phyloP scores from a whole-genome alignment of 2,329 filamentous ascomycete genomes.

The Aureobasidium vineae region DNA sequence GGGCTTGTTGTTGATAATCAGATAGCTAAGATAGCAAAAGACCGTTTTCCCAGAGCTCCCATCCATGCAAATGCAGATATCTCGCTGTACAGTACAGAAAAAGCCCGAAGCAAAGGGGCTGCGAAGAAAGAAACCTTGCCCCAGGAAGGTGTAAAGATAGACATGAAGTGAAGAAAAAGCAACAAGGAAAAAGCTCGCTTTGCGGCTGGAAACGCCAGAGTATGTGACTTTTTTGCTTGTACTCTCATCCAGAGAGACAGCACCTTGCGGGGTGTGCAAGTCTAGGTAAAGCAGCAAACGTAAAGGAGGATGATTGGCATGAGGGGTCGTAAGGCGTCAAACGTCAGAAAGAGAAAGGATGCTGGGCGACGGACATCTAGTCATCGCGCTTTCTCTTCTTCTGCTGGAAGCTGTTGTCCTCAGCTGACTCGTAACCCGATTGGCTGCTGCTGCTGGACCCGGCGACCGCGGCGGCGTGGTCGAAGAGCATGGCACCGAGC shows the following conservation, averaged over 20 bases:
- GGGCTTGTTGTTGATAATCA: conserved; percentile 19
- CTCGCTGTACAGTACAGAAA: conserved; percentile 23
- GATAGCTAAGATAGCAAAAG: conserved; percentile 16
- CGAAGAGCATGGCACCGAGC: conserved; percentile 76
- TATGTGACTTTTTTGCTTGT: conserved; percentile 10
- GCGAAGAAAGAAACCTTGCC: conserved; percentile 14
- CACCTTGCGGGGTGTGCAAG: conserved; percentile 2
- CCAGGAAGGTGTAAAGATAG: conserved; percentile 22
- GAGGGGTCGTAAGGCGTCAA: conserved; percentile 20
- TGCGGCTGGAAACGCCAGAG: conserved; percentile 13
- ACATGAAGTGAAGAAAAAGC: conserved; percentile 26
- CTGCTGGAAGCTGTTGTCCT: conserved; percentile 38
- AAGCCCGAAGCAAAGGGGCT: neutral
- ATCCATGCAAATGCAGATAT: conserved; percentile 20
- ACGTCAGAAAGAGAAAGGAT: conserved; percentile 15
- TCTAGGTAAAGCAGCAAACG: conserved; percentile 9
- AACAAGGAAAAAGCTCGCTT: conserved; percentile 8
- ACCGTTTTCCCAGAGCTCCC: conserved; percentile 23
- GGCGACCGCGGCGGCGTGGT: conserved; percentile 67
- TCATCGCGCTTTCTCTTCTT: conserved; percentile 49
- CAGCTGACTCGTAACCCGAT: conserved; percentile 33
- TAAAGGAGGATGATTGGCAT: conserved; percentile 4
- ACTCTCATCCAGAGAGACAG: conserved; percentile 12
- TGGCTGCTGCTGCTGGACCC: conserved; percentile 55
- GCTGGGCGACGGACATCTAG: conserved; percentile 31